phyloP scores from a whole-genome alignment of 306 rosid species.

The Cyclanthera cordifolia region DNA sequence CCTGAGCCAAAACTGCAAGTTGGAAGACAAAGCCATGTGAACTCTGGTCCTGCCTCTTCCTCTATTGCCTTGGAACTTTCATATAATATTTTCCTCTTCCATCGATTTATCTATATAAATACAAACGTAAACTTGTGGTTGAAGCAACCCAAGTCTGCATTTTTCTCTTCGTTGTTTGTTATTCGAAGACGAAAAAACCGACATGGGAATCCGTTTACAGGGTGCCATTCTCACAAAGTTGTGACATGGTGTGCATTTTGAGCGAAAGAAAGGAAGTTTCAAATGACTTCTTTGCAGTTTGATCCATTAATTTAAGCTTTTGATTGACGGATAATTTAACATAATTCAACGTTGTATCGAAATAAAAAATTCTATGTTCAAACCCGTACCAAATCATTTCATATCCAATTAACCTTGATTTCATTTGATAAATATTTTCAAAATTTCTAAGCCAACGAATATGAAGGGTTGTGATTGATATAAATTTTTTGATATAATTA shows the following conservation, averaged over 20 bases:
- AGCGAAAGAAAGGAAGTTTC: background rate
- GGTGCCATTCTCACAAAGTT: background rate
- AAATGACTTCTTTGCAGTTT: slow-evolving; percentile 52
- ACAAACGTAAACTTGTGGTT: background rate
- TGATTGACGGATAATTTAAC: slow-evolving; percentile 24
- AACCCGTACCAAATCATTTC: too few species aligned
- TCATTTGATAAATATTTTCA: too few species aligned
- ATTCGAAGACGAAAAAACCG: background rate
- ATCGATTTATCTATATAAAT: background rate
- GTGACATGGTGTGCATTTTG: background rate
- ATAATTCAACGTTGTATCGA: slow-evolving; percentile 20
- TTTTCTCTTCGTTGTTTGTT: background rate
- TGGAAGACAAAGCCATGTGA: slow-evolving; percentile 13
- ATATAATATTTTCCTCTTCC: background rate
- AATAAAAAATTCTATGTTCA: too few species aligned
- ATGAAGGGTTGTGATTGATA: too few species aligned
- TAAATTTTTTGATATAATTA: too few species aligned
- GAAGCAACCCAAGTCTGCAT: background rate
- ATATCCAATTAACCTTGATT: too few species aligned
- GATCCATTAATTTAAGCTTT: slow-evolving; percentile 26
- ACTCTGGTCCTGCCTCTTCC: background rate
- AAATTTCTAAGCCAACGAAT: too few species aligned
- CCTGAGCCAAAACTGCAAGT: slow-evolving; percentile 1
- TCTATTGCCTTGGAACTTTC: background rate
- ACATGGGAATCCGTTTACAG: background rate